Evolutionary conservation across 139 green algal genomes (phyloP).

Genomic region (Dunaliella primolecta): DNA sequence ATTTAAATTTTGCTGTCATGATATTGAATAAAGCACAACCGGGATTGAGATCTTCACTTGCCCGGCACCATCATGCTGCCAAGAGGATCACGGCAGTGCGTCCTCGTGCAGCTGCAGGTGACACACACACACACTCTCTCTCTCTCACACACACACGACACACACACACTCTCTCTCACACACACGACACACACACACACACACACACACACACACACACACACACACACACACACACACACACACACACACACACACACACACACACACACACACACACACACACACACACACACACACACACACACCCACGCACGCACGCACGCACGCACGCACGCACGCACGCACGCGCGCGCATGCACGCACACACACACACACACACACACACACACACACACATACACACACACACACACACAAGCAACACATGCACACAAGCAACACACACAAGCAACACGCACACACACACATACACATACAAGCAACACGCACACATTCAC

Average conservation of each 20-base stretch:
- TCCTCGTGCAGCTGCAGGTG: not conserved
- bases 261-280: not conserved
- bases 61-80: not conserved
- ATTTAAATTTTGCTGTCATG: not conserved
- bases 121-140: not conserved
- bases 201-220: conserved; percentile 11
- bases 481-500: not conserved
- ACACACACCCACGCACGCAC: not conserved
- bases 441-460: not conserved
- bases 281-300: not conserved
- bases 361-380: conserved; percentile 5
- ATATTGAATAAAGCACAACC: too few species aligned
- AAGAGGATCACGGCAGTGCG: not conserved
- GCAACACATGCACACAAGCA: too few species aligned
- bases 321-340: not conserved
- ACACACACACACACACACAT: conserved; percentile 8
- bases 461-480: not conserved
- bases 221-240: too few species aligned
- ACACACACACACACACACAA: conserved; percentile 10
- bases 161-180: not conserved
- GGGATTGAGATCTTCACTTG: not conserved
- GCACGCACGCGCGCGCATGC: not conserved
- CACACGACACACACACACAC: conserved; percentile 8
- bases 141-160: not conserved
- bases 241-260: too few species aligned